phyloP scores from a whole-genome alignment of 2,329 filamentous ascomycete genomes.

The Cladosporium sp. region DNA sequence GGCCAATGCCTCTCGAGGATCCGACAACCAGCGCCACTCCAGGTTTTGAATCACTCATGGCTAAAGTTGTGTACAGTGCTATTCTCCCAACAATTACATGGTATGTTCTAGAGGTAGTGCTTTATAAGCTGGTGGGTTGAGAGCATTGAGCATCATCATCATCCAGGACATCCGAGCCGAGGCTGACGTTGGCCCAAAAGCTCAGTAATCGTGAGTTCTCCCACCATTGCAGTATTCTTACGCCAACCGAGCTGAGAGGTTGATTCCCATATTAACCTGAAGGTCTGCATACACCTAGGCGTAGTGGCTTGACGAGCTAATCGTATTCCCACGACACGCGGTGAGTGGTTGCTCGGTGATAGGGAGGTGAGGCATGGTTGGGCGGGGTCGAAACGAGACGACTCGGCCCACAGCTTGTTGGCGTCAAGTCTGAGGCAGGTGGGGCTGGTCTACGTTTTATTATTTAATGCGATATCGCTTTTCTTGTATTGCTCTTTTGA shows the following conservation, averaged over 20 bases:
- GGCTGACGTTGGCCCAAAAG: not conserved
- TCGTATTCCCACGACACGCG: not conserved
- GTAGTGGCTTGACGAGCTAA: no score
- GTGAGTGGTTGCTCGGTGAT: constrained; percentile 10
- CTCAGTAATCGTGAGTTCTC: constrained; percentile 2
- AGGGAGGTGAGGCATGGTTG: not conserved
- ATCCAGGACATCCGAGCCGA: not conserved
- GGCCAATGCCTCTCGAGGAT: constrained; percentile 71
- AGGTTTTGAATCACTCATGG: not conserved
- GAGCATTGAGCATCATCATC: not conserved
- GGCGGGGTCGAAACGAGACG: constrained; percentile 4
- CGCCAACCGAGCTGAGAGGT: no score
- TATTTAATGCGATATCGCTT: not conserved
- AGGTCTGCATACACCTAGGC: no score
- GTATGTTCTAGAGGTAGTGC: no score
- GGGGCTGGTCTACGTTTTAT: constrained; percentile 1
- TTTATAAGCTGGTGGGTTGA: not conserved
- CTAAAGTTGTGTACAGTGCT: no score
- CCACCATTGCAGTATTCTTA: no score
- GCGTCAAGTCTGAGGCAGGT: constrained; percentile 2
- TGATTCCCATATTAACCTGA: not conserved
- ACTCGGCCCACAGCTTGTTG: not conserved
- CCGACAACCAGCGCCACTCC: constrained; percentile 68
- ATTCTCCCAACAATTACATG: no score
- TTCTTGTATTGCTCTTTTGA: not conserved